phyloP scores from a whole-genome alignment of 2,329 filamentous ascomycete genomes.

The Botryotinia convoluta region DNA sequence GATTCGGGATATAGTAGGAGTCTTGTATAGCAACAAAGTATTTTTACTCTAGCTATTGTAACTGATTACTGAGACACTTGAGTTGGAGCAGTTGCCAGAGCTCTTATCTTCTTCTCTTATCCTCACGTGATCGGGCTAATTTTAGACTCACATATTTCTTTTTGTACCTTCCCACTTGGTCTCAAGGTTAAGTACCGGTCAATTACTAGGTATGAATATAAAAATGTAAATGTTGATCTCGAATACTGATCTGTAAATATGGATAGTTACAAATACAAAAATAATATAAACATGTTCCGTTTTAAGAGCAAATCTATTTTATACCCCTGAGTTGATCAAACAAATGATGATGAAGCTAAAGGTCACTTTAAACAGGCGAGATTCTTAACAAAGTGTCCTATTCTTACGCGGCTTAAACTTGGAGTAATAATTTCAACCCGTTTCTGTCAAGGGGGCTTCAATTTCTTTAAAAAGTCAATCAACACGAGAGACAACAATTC shows the following conservation, averaged over 20 bases:
- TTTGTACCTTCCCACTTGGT: background rate
- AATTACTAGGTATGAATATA: background rate
- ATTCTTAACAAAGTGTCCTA: constrained; percentile 23
- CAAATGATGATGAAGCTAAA: constrained; percentile 5
- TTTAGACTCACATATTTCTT: background rate
- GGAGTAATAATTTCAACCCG: background rate
- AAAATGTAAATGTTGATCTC: background rate
- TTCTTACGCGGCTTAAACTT: constrained; percentile 11
- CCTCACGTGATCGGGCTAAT: background rate
- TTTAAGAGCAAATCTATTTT: background rate
- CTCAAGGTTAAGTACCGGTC: background rate
- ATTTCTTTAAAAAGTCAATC: background rate
- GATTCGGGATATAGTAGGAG: too few species aligned
- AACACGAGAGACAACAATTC: background rate
- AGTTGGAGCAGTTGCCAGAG: background rate
- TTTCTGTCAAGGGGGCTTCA: constrained; percentile 16
- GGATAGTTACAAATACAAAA: background rate
- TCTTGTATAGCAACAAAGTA: background rate
- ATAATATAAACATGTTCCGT: background rate
- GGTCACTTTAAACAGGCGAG: constrained; percentile 11
- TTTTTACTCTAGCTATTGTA: background rate
- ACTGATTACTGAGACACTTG: background rate
- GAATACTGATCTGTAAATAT: background rate
- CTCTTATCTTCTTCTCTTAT: background rate
- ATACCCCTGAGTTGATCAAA: constrained; percentile 4